These are phyloP conservation scores for Mycena vitilis DNA, from an alignment of 768 basidiomycete species.

Conservation along the genomic window DNA sequence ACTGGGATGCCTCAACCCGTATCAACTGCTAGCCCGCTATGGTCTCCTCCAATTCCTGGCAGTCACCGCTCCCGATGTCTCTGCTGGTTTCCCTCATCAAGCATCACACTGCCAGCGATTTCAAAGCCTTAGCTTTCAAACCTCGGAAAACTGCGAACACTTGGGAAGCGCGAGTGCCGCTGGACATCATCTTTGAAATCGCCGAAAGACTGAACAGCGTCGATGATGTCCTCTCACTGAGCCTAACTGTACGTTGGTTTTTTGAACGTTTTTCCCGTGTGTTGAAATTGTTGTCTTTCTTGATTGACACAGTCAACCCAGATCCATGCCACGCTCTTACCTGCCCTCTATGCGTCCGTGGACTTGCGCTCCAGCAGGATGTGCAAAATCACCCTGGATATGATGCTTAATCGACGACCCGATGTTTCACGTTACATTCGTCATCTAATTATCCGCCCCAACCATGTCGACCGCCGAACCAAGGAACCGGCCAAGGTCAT, in stretches of 20 bases:
- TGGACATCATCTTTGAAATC: conserved; percentile 35
- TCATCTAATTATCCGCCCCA: conserved; percentile 32
- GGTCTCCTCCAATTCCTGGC: conserved; percentile 28
- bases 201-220: conserved; percentile 24
- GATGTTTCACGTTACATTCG: conserved; percentile 30
- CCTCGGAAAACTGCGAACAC: not conserved
- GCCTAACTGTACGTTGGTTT: conserved; percentile 28
- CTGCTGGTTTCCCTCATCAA: conserved; percentile 30
- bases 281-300: conserved; percentile 9
- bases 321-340: conserved; percentile 34
- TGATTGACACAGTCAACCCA: conserved; percentile 21
- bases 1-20: not conserved
- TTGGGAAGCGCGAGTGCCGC: conserved; percentile 24
- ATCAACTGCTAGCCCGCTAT: conserved; percentile 19
- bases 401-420: conserved; percentile 13
- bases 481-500: conserved; percentile 25
- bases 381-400: conserved; percentile 28
- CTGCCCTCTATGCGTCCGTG: conserved; percentile 35
- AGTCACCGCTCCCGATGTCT: conserved; percentile 22
- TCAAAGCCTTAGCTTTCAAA: conserved; percentile 1
- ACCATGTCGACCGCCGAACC: conserved; percentile 32
- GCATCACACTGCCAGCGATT: conserved; percentile 24
- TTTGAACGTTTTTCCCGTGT: not conserved
- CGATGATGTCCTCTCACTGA: conserved; percentile 31
- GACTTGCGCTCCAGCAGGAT: conserved; percentile 32